Conservation (phyloP, 1,139 yeast species). For the Eremothecium gossypii region DNA sequence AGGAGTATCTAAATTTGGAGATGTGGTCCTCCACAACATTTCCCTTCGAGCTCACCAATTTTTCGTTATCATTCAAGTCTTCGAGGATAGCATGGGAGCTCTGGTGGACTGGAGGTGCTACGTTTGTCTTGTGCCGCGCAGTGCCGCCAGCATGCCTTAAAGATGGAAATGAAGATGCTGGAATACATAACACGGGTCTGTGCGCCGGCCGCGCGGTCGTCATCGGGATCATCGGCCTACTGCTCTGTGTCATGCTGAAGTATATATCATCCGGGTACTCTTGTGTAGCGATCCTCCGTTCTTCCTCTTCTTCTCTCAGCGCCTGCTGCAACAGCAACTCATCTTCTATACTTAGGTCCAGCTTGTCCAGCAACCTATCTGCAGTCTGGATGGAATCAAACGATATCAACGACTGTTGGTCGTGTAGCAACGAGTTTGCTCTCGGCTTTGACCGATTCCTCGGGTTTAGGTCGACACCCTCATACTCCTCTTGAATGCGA, state of each 20-base stretch:
- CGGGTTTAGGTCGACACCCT: neutral
- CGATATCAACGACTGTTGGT: constrained; percentile 13
- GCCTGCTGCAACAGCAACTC: constrained; percentile 24
- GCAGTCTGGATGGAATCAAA: constrained; percentile 26
- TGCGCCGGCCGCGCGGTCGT: constrained; percentile 2
- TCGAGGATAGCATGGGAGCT: neutral
- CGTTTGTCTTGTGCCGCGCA: neutral
- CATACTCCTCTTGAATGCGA: neutral
- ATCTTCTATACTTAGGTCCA: constrained; percentile 28
- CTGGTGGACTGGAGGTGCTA: neutral
- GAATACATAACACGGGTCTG: constrained; percentile 21
- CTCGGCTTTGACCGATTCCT: neutral
- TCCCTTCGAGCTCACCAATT: constrained; percentile 5
- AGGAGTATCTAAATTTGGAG: constrained; percentile 25
- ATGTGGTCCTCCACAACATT: constrained; percentile 23
- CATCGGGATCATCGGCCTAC: neutral
- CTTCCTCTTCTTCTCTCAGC: constrained; percentile 18
- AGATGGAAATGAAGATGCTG: constrained; percentile 28
- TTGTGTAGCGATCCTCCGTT: constrained; percentile 1
- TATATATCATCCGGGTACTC: neutral
- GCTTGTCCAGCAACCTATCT: constrained; percentile 26
- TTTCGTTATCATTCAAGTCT: constrained; percentile 5
- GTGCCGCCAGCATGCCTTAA: constrained; percentile 12
- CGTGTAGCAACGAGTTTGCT: neutral
- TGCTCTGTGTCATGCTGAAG: neutral